A percentile compares a stretch with the other conserved stretches of the same genome.
These are phyloP conservation scores for Cladobotryum protrusum DNA, from an alignment of 2,329 filamentous ascomycete genomes.

Conservation along the genomic window DNA sequence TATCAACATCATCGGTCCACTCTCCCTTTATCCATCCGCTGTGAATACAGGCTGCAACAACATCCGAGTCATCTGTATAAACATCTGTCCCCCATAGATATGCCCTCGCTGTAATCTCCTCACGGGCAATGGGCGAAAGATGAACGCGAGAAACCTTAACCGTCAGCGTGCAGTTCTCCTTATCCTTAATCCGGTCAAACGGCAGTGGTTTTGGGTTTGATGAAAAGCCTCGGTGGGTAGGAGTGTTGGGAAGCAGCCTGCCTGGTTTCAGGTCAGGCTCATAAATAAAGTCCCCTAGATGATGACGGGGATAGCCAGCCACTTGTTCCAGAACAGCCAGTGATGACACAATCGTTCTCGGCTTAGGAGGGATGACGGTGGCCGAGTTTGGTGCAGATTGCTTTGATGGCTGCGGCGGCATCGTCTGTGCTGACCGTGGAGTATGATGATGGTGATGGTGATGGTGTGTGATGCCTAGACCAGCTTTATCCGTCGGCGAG, in stretches of 20 bases:
- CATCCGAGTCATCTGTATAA: conserved; percentile 93
- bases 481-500: conserved; percentile 39
- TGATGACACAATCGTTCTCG: conserved; percentile 61
- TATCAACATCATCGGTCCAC: conserved; percentile 73
- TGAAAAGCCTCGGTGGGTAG: conserved; percentile 37
- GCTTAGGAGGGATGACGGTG: conserved; percentile 46
- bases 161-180: conserved; percentile 85
- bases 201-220: conserved; percentile 68
- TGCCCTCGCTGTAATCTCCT: conserved; percentile 74
- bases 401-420: conserved; percentile 20
- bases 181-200: conserved; percentile 61
- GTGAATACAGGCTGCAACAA: conserved; percentile 88
- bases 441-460: conserved; percentile 45
- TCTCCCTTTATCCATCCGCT: conserved; percentile 87
- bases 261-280: conserved; percentile 56
- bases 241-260: conserved; percentile 36
- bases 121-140: conserved; percentile 61
- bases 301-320: conserved; percentile 62
- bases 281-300: conserved; percentile 82
- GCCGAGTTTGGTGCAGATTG: conserved; percentile 16
- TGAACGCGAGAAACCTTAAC: conserved; percentile 80
- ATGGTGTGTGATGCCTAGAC: conserved; percentile 21
- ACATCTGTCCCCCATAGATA: conserved; percentile 91
- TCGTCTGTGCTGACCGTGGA: conserved; percentile 22
- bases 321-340: conserved; percentile 67